A percentile compares a stretch with the other conserved stretches of the same genome.
These are phyloP conservation scores for Diddensiella caesifluorescens DNA, from an alignment of 805 yeast genomes.

Conservation along the genomic window DNA sequence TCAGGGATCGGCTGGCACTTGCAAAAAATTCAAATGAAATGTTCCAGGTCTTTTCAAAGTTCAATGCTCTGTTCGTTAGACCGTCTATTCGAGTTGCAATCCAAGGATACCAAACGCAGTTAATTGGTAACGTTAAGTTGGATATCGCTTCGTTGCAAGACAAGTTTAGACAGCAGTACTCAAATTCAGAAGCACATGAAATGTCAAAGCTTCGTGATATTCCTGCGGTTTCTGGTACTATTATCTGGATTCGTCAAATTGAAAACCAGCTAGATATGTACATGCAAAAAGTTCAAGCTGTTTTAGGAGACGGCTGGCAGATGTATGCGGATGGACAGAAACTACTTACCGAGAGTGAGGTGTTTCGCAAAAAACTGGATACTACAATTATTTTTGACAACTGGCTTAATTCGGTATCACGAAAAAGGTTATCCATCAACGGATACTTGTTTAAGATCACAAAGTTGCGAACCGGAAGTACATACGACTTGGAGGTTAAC, in stretches of 20 bases:
- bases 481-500: constrained; percentile 40
- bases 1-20: constrained; percentile 37
- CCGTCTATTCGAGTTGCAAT: constrained; percentile 54
- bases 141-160: constrained; percentile 43
- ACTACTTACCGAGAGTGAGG: constrained; percentile 46
- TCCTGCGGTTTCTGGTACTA: constrained; percentile 42
- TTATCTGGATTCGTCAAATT: constrained; percentile 52
- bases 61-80: constrained; percentile 44
- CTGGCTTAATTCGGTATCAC: constrained; percentile 43
- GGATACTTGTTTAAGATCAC: constrained; percentile 40
- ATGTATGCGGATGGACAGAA: constrained; percentile 61
- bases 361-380: constrained; percentile 44
- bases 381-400: constrained; percentile 36
- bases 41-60: constrained; percentile 47
- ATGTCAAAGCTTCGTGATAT: constrained; percentile 41
- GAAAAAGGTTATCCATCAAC: constrained; percentile 21
- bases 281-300: constrained; percentile 41
- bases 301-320: constrained; percentile 59
- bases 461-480: constrained; percentile 23
- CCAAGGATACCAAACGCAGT: constrained; percentile 51
- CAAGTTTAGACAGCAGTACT: constrained; percentile 35
- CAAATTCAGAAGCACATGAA: constrained; percentile 30
- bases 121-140: constrained; percentile 44
- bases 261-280: constrained; percentile 40
- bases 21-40: constrained; percentile 44